These are phyloP conservation scores for Crotalaria pallida DNA, from an alignment of 306 rosid genomes.

Conservation along the genomic window DNA sequence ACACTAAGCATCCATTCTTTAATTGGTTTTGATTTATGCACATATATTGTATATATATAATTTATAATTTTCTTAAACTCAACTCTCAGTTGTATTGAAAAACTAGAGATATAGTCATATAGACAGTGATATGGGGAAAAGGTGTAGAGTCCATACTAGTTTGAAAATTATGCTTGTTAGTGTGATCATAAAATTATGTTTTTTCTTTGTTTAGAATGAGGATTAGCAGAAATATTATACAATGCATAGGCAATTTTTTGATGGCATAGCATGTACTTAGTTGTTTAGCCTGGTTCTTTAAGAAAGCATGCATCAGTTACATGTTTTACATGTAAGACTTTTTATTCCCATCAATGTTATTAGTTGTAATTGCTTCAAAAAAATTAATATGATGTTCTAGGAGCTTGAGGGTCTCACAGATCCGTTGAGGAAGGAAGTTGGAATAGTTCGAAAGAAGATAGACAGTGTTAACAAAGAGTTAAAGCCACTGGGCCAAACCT, in stretches of 20 bases:
- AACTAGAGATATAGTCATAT: no score
- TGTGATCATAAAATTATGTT: background rate
- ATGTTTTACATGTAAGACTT: background rate
- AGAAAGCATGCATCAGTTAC: background rate
- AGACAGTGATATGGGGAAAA: background rate
- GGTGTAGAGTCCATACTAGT: background rate
- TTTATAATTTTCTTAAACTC: no score
- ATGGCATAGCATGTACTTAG: background rate
- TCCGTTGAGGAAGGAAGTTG: conserved; percentile 96
- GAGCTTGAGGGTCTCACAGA: conserved; percentile 87
- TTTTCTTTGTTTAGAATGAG: background rate
- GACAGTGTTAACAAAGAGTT: conserved; percentile 92
- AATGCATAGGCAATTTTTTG: background rate
- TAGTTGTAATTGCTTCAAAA: background rate
- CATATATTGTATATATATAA: background rate
- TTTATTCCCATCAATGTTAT: background rate
- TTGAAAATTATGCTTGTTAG: background rate
- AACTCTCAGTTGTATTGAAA: no score
- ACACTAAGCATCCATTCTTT: background rate
- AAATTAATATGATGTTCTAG: conserved; percentile 35
- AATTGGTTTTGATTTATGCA: background rate
- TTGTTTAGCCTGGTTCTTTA: background rate
- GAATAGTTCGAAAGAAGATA: conserved; percentile 75
- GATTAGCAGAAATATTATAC: background rate
- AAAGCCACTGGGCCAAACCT: conserved; percentile 91